phyloP scores from a whole-genome alignment of 345 rosid species.

The Eucalyptus coolabah region DNA sequence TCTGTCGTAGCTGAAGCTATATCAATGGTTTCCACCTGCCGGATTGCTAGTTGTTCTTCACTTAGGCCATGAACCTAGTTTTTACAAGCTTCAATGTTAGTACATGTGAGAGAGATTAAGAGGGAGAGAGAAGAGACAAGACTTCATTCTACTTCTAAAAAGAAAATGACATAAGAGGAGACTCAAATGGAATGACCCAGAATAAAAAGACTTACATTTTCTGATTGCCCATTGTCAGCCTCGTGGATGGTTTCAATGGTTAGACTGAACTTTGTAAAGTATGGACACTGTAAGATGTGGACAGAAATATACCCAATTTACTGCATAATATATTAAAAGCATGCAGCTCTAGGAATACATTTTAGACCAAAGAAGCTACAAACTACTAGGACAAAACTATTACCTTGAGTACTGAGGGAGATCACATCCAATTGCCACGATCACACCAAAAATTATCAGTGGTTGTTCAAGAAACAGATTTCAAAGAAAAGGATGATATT shows the following conservation, averaged over 20 bases:
- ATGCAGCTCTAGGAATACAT: neutral
- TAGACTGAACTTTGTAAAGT: conserved; percentile 48
- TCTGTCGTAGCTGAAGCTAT: conserved; percentile 49
- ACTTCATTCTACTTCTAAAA: neutral
- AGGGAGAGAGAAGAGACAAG: neutral
- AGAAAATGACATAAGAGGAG: neutral
- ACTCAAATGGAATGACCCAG: neutral
- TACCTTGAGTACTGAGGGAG: conserved; percentile 54
- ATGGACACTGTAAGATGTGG: conserved; percentile 46
- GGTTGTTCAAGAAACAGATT: neutral
- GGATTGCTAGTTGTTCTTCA: conserved; percentile 34
- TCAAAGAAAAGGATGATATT: neutral
- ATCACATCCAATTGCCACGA: neutral
- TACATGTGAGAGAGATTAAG: neutral
- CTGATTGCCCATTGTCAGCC: conserved; percentile 46
- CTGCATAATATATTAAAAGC: neutral
- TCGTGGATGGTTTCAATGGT: conserved; percentile 51
- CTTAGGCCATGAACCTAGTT: conserved; percentile 41
- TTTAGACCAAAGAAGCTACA: neutral
- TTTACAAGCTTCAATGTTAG: neutral
- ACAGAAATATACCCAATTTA: neutral
- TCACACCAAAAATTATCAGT: conserved; percentile 5
- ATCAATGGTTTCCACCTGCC: conserved; percentile 47
- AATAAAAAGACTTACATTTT: conserved; percentile 35
- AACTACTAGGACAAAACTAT: neutral